Conservation (phyloP, 495 filamentous ascomycete genomes). For the Xylaria curta region DNA sequence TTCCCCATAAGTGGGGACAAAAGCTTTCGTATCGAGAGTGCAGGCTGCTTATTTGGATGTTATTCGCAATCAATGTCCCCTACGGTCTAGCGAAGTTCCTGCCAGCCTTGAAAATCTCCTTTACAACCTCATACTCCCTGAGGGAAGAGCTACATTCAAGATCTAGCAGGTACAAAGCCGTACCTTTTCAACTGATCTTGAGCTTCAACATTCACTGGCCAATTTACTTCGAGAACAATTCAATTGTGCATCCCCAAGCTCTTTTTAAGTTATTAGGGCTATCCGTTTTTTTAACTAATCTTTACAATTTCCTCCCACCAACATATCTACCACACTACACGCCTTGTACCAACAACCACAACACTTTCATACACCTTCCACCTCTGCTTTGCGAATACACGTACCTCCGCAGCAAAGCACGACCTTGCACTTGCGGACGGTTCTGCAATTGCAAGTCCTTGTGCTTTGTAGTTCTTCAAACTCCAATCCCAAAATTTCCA, state of each 20-base stretch:
- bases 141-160: neutral
- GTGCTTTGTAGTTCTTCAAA: neutral
- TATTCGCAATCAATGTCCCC: neutral
- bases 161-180: slow-evolving; percentile 4
- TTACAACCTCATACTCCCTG: neutral
- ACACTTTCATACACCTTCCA: neutral
- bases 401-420: neutral
- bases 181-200: neutral
- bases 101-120: neutral
- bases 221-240: neutral
- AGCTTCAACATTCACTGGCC: neutral
- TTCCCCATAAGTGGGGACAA: neutral
- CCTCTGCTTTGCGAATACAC: neutral
- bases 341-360: neutral
- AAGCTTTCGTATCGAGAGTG: neutral
- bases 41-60: neutral
- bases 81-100: neutral
- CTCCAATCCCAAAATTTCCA: neutral
- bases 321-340: neutral
- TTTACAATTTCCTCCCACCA: no score
- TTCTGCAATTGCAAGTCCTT: neutral
- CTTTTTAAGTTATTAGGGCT: neutral
- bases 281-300: neutral
- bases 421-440: neutral
- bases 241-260: neutral